A percentile compares a stretch with the other conserved stretches of the same genome.
Evolutionary conservation across 176 grass and related monocot species (phyloP).

Genomic region (Alloteropsis semialata): DNA sequence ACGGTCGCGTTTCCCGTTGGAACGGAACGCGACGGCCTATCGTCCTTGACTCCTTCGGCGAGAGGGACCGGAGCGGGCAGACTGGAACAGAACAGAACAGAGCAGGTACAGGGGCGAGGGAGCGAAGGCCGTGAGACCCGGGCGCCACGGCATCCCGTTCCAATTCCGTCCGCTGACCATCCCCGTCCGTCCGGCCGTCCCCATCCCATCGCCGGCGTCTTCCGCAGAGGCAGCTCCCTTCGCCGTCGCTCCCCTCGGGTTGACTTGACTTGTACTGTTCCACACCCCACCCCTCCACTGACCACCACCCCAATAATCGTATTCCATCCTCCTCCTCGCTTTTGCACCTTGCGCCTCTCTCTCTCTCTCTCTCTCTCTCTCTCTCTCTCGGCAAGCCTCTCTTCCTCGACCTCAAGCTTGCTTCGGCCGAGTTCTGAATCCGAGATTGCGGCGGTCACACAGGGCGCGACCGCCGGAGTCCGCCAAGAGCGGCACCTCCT

Average conservation of each 20-base stretch:
- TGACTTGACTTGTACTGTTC: slow-evolving; percentile 42
- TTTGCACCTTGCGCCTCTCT: slow-evolving; percentile 14
- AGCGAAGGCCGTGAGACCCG: background rate
- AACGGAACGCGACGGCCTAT: slow-evolving; percentile 20
- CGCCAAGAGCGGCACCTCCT: slow-evolving; percentile 3
- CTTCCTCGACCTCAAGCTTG: background rate
- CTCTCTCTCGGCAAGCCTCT: background rate
- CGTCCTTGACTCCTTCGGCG: slow-evolving; percentile 23
- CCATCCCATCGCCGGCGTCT: background rate
- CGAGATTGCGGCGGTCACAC: background rate
- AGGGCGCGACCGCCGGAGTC: background rate
- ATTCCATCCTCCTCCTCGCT: background rate
- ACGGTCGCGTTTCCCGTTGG: background rate
- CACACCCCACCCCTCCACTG: slow-evolving; percentile 10
- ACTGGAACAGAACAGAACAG: background rate
- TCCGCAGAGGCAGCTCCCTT: background rate
- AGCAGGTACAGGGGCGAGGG: background rate
- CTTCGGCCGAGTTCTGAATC: background rate
- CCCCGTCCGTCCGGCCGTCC: no score
- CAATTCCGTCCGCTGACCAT: slow-evolving; percentile 28
- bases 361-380: background rate
- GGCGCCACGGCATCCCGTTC: slow-evolving; percentile 28
- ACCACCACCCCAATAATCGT: slow-evolving; percentile 7
- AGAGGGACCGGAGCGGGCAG: background rate
- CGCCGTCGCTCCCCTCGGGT: slow-evolving; percentile 31